These are phyloP conservation scores for Fusarium nisikadoi DNA, from an alignment of 2,329 filamentous ascomycete genomes.

Conservation along the genomic window DNA sequence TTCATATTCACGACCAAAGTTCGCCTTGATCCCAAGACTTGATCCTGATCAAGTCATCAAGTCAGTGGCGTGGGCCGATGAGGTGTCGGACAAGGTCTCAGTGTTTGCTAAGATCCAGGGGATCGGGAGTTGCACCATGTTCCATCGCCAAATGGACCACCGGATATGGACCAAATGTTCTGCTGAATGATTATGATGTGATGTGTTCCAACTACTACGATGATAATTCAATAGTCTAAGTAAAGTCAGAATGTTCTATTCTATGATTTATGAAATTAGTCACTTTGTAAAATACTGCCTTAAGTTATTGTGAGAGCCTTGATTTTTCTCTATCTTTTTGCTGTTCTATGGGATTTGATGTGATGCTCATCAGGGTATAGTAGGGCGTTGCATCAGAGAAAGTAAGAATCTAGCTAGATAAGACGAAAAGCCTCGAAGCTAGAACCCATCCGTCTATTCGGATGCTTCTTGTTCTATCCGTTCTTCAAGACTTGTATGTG, in stretches of 20 bases:
- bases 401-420: conserved; percentile 24
- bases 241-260: too few relatives aligned
- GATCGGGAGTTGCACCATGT: not conserved
- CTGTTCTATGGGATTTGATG: conserved; percentile 38
- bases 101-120: not conserved
- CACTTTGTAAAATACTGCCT: not conserved
- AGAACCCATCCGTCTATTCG: conserved; percentile 27
- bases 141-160: not conserved
- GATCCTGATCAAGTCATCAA: not conserved
- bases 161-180: not conserved
- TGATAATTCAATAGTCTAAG: too few relatives aligned
- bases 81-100: not conserved
- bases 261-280: not conserved
- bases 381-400: conserved; percentile 38
- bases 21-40: too few relatives aligned
- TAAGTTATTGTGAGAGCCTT: conserved; percentile 6
- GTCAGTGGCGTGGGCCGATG: not conserved
- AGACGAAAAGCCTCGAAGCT: conserved; percentile 22
- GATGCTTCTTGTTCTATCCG: conserved; percentile 23
- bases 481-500: conserved; percentile 7
- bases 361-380: conserved; percentile 49
- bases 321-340: conserved; percentile 24
- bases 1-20: too few relatives aligned
- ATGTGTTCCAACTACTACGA: not conserved
- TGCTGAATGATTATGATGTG: not conserved